Evolutionary conservation across 148 eudicot species (phyloP).

Genomic region (Polygonum aviculare): DNA sequence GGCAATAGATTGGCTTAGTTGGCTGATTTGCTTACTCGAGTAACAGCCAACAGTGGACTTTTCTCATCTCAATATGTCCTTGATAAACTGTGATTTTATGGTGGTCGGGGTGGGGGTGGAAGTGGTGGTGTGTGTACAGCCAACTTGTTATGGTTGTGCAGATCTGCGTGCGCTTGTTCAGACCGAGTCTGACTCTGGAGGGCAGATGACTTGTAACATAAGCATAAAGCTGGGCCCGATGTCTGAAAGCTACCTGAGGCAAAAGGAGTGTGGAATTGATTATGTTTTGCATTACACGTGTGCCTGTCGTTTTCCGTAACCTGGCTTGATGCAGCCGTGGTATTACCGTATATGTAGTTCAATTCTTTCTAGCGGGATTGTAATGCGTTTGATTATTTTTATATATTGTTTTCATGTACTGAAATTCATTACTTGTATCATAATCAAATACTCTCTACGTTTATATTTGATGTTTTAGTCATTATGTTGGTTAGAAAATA

Average conservation of each 20-base stretch:
- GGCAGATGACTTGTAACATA: background rate
- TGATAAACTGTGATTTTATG: background rate
- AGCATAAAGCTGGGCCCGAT: background rate
- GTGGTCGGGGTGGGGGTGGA: background rate
- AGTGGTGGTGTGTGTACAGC: background rate
- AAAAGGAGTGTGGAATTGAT: background rate
- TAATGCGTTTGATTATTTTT: background rate
- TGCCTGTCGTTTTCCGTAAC: background rate
- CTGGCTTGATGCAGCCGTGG: conserved; percentile 1
- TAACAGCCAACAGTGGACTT: background rate
- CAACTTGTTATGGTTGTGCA: background rate
- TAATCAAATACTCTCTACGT: background rate
- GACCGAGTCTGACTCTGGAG: background rate
- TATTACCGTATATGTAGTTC: background rate
- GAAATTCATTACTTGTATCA: conserved; percentile 9
- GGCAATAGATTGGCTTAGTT: background rate
- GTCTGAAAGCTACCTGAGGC: background rate
- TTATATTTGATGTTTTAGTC: too few relatives aligned
- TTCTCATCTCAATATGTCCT: background rate
- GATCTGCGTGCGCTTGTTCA: background rate
- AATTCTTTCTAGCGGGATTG: background rate
- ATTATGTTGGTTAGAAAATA: too few relatives aligned
- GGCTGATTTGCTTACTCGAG: too few relatives aligned
- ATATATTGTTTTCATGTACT: background rate
- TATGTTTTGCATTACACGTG: background rate